Conservation (phyloP, 306 rosid genomes). For the Vachellia pachyceras region DNA sequence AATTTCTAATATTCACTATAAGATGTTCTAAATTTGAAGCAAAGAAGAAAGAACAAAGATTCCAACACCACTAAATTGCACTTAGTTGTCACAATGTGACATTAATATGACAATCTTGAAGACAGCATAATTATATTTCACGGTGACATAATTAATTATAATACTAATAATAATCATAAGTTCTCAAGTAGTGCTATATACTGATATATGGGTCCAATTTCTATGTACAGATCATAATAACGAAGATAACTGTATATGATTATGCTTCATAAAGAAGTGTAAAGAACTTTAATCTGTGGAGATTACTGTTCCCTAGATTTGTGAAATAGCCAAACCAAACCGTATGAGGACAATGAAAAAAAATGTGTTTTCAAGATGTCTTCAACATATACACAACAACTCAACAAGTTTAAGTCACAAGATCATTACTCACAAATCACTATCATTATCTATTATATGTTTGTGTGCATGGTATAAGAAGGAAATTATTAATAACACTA, state of each 20-base stretch:
- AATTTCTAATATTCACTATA: slow-evolving; percentile 7
- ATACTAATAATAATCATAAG: background rate
- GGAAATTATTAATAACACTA: no score
- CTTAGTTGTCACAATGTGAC: slow-evolving; percentile 26
- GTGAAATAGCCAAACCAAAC: slow-evolving; percentile 6
- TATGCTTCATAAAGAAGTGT: background rate
- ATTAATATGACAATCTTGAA: slow-evolving; percentile 38
- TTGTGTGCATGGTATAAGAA: no score
- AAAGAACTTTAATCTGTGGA: background rate
- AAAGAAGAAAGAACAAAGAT: slow-evolving; percentile 27
- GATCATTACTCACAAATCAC: no score
- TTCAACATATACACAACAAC: slow-evolving; percentile 42
- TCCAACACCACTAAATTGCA: background rate
- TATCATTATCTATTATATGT: no score
- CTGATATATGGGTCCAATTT: slow-evolving; percentile 7
- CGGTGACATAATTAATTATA: background rate
- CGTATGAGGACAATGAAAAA: background rate
- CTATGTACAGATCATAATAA: background rate
- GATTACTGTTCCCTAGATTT: slow-evolving; percentile 3
- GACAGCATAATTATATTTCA: slow-evolving; percentile 30
- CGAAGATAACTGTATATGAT: background rate
- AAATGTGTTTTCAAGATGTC: slow-evolving; percentile 28
- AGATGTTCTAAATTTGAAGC: slow-evolving; percentile 35
- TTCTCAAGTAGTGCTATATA: background rate
- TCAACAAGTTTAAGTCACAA: background rate